Evolutionary conservation across 116 monocot genomes (phyloP).

Genomic region (Cymodocea nodosa): DNA sequence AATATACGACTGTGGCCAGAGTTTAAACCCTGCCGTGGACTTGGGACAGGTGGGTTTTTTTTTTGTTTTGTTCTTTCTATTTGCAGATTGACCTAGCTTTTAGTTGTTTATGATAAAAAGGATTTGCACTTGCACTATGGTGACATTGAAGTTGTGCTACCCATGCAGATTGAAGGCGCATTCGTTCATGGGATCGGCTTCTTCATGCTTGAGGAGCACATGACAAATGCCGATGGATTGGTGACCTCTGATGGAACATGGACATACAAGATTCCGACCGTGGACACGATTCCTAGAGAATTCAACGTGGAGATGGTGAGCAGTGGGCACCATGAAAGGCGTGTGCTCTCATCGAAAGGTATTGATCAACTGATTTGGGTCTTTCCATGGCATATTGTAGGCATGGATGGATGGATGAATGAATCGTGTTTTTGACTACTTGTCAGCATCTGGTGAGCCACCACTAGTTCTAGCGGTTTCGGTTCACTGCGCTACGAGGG

Average conservation of each 20-base stretch:
- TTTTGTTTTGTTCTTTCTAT: no score
- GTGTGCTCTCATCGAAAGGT: slow-evolving; percentile 95
- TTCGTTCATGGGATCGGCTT: slow-evolving; percentile 94
- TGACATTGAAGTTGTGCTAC: neutral
- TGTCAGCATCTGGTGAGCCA: slow-evolving; percentile 87
- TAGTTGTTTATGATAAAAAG: no score
- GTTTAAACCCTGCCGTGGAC: slow-evolving; percentile 90
- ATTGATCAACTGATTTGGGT: no score
- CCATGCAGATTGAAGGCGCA: slow-evolving; percentile 67
- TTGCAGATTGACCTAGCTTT: no score
- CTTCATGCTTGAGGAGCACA: slow-evolving; percentile 75
- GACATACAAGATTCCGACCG: slow-evolving; percentile 80
- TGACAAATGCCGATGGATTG: slow-evolving; percentile 67
- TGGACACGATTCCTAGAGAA: slow-evolving; percentile 72
- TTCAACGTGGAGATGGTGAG: slow-evolving; percentile 82
- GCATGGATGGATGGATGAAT: no score
- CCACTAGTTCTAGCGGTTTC: slow-evolving; percentile 71
- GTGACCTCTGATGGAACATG: slow-evolving; percentile 66
- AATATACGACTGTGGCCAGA: slow-evolving; percentile 81
- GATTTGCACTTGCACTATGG: no score
- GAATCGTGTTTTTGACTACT: neutral
- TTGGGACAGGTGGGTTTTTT: slow-evolving; percentile 99
- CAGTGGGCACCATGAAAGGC: slow-evolving; percentile 59
- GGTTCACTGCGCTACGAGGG: slow-evolving; percentile 74
- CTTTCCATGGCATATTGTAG: no score